Evolutionary conservation across 495 filamentous ascomycete species (phyloP).

Genomic region (Cercophora scortea): DNA sequence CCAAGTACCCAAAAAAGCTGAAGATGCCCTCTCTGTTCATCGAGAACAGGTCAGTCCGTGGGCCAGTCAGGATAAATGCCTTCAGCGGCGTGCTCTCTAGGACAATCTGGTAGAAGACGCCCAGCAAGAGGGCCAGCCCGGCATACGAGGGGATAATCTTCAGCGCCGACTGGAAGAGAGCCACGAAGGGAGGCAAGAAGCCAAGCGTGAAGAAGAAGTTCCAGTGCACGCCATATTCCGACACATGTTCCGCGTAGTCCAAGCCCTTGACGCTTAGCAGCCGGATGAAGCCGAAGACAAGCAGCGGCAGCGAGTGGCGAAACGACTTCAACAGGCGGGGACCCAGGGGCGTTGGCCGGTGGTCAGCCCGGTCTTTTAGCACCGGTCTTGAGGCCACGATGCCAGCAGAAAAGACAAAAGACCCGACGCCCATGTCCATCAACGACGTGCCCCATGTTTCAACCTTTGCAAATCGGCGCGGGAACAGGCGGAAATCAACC

Average conservation of each 20-base stretch:
- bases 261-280: conserved; percentile 86
- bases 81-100: conserved; percentile 75
- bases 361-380: conserved; percentile 58
- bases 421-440: conserved; percentile 97
- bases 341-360: conserved; percentile 37
- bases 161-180: conserved; percentile 66
- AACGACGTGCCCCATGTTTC: conserved; percentile 97
- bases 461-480: conserved; percentile 90
- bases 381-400: conserved; percentile 82
- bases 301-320: conserved; percentile 74
- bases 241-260: conserved; percentile 95
- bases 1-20: conserved; percentile 87
- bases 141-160: conserved; percentile 63
- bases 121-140: conserved; percentile 57
- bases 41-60: conserved; percentile 66
- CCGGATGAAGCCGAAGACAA: conserved; percentile 72
- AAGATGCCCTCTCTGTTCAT: conserved; percentile 92
- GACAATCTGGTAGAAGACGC: conserved; percentile 58
- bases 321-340: conserved; percentile 54
- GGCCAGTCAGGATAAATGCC: conserved; percentile 75
- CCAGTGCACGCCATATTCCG: conserved; percentile 98
- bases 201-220: conserved; percentile 99
- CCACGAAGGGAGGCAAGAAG: conserved; percentile 81
- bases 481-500: conserved; percentile 90
- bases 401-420: conserved; percentile 95